These are phyloP conservation scores for Saturnispora dispora DNA, from an alignment of 805 yeast genomes.

Conservation along the genomic window DNA sequence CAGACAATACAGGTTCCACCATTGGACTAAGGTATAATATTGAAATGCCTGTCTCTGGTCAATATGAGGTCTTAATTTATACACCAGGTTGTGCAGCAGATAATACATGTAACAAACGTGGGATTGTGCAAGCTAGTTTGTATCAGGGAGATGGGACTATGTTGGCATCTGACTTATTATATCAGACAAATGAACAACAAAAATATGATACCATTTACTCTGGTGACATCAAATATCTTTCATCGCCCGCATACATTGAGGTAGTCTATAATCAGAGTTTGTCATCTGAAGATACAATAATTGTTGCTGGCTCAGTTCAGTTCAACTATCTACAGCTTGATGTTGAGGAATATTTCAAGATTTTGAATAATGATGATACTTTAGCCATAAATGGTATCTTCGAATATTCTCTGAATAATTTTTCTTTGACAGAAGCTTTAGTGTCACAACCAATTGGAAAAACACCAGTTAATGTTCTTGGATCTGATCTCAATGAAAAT, in stretches of 20 bases:
- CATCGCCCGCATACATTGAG: conserved; percentile 30
- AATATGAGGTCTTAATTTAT: conserved; percentile 59
- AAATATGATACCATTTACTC: conserved; percentile 73
- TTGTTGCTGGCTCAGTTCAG: conserved; percentile 57
- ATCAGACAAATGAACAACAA: conserved; percentile 69
- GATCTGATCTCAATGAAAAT: conserved; percentile 30
- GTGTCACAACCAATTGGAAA: conserved; percentile 33
- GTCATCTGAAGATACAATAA: conserved; percentile 31
- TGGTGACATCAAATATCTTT: conserved; percentile 54
- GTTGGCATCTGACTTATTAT: conserved; percentile 40
- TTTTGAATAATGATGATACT: conserved; percentile 20
- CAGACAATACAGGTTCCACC: conserved; percentile 22
- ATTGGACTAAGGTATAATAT: conserved; percentile 50
- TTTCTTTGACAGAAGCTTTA: conserved; percentile 29
- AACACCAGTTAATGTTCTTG: conserved; percentile 36
- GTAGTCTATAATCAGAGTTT: conserved; percentile 30
- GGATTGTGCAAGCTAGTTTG: conserved; percentile 70
- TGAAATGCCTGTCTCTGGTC: conserved; percentile 62
- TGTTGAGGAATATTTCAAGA: conserved; percentile 7
- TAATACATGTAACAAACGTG: conserved; percentile 58
- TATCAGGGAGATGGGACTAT: conserved; percentile 37
- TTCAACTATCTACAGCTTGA: conserved; percentile 34
- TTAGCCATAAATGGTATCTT: conserved; percentile 59
- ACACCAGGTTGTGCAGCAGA: conserved; percentile 84
- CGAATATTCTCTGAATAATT: conserved; percentile 70